phyloP scores from a whole-genome alignment of 108 stramenopile species.

The Seminavis robusta region DNA sequence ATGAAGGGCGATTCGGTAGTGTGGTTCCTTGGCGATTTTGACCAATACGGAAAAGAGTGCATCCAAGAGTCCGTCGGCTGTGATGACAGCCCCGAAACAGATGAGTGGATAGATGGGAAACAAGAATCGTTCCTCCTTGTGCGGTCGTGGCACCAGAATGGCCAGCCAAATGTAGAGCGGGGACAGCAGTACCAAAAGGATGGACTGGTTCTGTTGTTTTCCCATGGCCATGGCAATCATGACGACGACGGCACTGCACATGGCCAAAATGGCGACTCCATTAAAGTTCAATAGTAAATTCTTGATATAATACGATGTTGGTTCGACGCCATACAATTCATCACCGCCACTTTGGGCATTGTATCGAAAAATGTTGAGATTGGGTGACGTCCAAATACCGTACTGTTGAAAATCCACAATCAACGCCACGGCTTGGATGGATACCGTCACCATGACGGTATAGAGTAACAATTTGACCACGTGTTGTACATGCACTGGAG shows the following conservation, averaged over 20 bases:
- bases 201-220: neutral
- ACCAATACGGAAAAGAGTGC: neutral
- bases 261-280: slow-evolving; percentile 52
- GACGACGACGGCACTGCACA: slow-evolving; percentile 8
- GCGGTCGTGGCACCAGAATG: slow-evolving; percentile 83
- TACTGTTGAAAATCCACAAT: slow-evolving; percentile 63
- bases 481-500: neutral
- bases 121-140: slow-evolving; percentile 97
- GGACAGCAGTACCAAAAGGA: slow-evolving; percentile 27
- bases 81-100: slow-evolving; percentile 43
- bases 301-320: slow-evolving; percentile 87
- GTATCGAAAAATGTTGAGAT: slow-evolving; percentile 75
- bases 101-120: slow-evolving; percentile 87
- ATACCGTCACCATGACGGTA: slow-evolving; percentile 18
- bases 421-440: slow-evolving; percentile 54
- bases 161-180: slow-evolving; percentile 82
- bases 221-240: slow-evolving; percentile 6
- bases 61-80: slow-evolving; percentile 8
- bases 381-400: slow-evolving; percentile 54
- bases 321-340: slow-evolving; percentile 96
- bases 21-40: neutral
- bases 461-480: neutral
- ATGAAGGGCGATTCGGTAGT: slow-evolving; percentile 11
- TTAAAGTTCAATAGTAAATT: slow-evolving; percentile 93
- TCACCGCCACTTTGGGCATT: slow-evolving; percentile 83